Conservation (phyloP, 495 filamentous ascomycete species). For the Letharia columbiana region DNA sequence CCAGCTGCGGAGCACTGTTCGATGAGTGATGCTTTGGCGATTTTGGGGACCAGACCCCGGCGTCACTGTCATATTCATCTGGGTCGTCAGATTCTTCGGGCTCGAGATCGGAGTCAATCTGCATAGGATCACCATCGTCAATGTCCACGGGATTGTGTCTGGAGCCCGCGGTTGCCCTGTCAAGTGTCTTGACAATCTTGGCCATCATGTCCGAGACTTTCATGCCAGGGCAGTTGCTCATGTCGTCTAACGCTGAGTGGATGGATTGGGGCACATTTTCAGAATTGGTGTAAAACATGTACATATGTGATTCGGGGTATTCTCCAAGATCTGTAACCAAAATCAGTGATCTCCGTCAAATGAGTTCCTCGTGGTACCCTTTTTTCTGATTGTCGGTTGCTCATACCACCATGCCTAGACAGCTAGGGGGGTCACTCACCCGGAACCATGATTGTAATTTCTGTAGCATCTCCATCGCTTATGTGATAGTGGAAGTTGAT, state of each 20-base stretch:
- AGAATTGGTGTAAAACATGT: constrained; percentile 49
- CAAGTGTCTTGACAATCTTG: constrained; percentile 35
- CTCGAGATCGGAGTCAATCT: constrained; percentile 20
- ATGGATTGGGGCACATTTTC: constrained; percentile 41
- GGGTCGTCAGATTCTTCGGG: constrained; percentile 25
- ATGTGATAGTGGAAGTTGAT: constrained; percentile 47
- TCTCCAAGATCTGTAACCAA: constrained; percentile 45
- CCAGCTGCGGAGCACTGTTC: constrained; percentile 17
- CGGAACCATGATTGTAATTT: constrained; percentile 47
- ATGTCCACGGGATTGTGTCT: constrained; percentile 15
- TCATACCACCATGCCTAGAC: background rate
- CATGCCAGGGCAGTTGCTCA: constrained; percentile 28
- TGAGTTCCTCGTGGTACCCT: background rate
- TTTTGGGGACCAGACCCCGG: constrained; percentile 18
- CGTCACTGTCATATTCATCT: constrained; percentile 31
- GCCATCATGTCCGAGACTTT: constrained; percentile 32
- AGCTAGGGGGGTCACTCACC: constrained; percentile 34
- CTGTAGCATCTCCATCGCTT: constrained; percentile 28
- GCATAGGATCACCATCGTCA: constrained; percentile 19
- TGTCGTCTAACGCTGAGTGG: constrained; percentile 38
- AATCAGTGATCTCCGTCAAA: constrained; percentile 20
- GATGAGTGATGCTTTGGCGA: constrained; percentile 9
- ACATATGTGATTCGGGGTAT: constrained; percentile 55
- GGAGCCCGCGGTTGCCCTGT: constrained; percentile 26
- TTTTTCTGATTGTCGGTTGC: too few relatives aligned